Evolutionary conservation across 495 filamentous ascomycete genomes (phyloP).

Genomic region (Tuber brumale): DNA sequence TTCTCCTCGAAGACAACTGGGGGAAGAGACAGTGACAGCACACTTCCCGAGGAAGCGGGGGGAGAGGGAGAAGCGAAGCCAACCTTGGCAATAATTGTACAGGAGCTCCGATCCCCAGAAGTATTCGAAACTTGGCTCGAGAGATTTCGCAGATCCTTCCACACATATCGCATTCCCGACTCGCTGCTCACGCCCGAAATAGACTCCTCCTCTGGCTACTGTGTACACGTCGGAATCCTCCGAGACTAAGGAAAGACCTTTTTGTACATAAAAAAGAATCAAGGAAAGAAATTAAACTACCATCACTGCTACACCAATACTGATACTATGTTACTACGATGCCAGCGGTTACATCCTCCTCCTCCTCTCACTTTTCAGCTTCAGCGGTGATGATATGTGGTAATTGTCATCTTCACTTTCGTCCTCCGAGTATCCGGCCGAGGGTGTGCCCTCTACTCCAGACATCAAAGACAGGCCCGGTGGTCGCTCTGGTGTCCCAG

Average conservation of each 20-base stretch:
- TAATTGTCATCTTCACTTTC: conserved; percentile 13
- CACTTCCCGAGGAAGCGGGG: background rate
- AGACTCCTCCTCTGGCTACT: conserved; percentile 43
- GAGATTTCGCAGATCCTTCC: conserved; percentile 59
- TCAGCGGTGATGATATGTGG: conserved; percentile 18
- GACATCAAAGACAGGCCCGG: conserved; percentile 26
- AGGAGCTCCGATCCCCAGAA: conserved; percentile 74
- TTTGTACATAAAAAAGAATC: background rate
- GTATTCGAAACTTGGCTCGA: conserved; percentile 80
- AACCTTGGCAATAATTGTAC: conserved; percentile 67
- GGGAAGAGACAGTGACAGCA: background rate
- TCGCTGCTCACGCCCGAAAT: conserved; percentile 52
- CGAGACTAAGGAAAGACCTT: background rate
- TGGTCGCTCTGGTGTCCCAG: conserved; percentile 11
- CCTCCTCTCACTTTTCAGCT: conserved; percentile 9
- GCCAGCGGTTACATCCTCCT: conserved; percentile 16
- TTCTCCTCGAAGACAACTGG: background rate
- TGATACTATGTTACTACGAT: conserved; percentile 6
- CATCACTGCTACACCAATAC: background rate
- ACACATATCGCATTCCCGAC: conserved; percentile 71
- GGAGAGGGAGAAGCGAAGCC: conserved; percentile 38
- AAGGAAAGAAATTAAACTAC: background rate
- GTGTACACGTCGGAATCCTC: conserved; percentile 34
- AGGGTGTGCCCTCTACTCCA: conserved; percentile 19
- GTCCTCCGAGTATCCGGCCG: conserved; percentile 16